Evolutionary conservation across 805 yeast species (phyloP).

Genomic region (Zygosaccharomyces bailii): DNA sequence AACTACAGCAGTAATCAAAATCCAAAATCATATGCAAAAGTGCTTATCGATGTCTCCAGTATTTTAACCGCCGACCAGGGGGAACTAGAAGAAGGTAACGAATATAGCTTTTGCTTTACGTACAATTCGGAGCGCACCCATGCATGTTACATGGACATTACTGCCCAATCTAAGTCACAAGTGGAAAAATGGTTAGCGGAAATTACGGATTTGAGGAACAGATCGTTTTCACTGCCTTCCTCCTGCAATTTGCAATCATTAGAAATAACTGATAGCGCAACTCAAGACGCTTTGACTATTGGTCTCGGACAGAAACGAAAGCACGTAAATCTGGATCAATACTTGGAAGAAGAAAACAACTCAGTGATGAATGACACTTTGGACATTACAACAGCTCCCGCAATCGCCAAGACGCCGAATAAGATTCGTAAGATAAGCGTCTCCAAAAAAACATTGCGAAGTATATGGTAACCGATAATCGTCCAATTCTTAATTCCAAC

Average conservation of each 20-base stretch:
- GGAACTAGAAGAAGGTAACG: constrained; percentile 11
- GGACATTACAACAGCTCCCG: constrained; percentile 7
- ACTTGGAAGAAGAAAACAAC: constrained; percentile 19
- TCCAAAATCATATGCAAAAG: constrained; percentile 14
- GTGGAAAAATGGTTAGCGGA: constrained; percentile 24
- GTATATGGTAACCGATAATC: constrained; percentile 25
- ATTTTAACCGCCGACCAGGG: constrained; percentile 16
- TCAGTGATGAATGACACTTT: constrained; percentile 20
- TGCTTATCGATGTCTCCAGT: constrained; percentile 26
- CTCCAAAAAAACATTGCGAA: constrained; percentile 32
- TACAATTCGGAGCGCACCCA: constrained; percentile 19
- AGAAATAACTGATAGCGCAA: constrained; percentile 17
- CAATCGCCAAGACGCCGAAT: constrained; percentile 12
- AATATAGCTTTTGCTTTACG: constrained; percentile 21
- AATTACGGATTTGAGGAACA: constrained; percentile 14
- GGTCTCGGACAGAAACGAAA: constrained; percentile 21
- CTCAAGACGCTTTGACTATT: constrained; percentile 13
- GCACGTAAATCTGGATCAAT: constrained; percentile 21
- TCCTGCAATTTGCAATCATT: constrained; percentile 22
- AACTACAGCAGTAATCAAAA: constrained; percentile 13
- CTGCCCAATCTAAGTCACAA: constrained; percentile 20
- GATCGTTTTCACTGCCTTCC: constrained; percentile 13
- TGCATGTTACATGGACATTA: constrained; percentile 21
- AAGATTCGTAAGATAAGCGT: constrained; percentile 34
- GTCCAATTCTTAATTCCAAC: not conserved